phyloP scores from a whole-genome alignment of 2,329 filamentous ascomycete genomes.

The Neobulgaria alba region DNA sequence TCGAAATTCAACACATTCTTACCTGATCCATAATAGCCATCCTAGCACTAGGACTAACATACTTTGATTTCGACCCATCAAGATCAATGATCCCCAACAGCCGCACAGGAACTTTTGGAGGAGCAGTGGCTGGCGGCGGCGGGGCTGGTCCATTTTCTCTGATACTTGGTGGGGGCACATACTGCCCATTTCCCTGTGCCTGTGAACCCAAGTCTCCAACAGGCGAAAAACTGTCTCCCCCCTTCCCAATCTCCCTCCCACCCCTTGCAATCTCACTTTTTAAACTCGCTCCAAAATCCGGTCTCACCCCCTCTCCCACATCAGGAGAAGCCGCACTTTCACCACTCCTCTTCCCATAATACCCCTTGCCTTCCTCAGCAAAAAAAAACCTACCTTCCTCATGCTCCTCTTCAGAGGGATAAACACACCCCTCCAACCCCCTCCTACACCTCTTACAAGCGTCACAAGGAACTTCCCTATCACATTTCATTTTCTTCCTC shows the following conservation, averaged over 20 bases:
- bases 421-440: conserved; percentile 4
- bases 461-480: conserved; percentile 46
- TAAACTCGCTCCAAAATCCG: too few relatives aligned
- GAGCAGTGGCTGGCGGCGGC: background rate
- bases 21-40: conserved; percentile 16
- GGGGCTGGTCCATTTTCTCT: background rate
- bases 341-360: background rate
- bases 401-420: background rate
- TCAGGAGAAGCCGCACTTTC: background rate
- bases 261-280: too few relatives aligned
- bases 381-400: background rate
- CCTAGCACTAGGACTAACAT: conserved; percentile 10
- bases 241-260: too few relatives aligned
- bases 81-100: conserved; percentile 8
- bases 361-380: background rate
- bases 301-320: background rate
- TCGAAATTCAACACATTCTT: background rate
- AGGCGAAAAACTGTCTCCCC: too few relatives aligned
- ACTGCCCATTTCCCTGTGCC: background rate
- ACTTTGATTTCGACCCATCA: conserved; percentile 9
- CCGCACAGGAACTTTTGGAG: background rate
- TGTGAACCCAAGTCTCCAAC: too few relatives aligned
- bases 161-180: background rate
- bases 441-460: conserved; percentile 35
- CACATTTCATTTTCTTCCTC: conserved; percentile 49